Evolutionary conservation across 1,139 yeast genomes (phyloP).

Genomic region (Candida anutae): DNA sequence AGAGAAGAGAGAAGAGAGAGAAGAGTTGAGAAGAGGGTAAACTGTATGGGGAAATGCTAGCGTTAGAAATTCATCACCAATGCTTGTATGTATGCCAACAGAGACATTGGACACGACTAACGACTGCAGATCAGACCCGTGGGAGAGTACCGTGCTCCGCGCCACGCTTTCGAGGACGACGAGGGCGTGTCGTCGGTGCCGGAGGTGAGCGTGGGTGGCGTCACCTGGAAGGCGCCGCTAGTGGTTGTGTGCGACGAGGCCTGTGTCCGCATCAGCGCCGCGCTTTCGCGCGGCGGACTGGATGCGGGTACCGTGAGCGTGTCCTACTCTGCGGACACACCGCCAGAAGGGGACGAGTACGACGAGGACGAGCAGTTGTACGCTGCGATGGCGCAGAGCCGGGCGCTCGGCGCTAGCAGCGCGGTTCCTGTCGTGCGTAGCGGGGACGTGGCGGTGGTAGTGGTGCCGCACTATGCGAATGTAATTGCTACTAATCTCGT

Average conservation of each 20-base stretch:
- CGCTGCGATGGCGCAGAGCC: constrained; percentile 19
- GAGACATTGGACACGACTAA: constrained; percentile 4
- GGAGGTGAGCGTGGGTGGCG: constrained; percentile 2
- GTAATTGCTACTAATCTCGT: constrained; percentile 24
- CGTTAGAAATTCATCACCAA: too few relatives aligned
- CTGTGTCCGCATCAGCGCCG: constrained; percentile 18
- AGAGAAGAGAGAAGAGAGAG: not conserved
- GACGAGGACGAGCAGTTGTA: constrained; percentile 54
- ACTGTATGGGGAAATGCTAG: too few relatives aligned
- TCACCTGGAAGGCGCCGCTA: constrained; percentile 8
- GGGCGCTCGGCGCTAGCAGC: constrained; percentile 15
- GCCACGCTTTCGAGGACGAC: constrained; percentile 47
- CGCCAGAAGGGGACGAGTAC: constrained; percentile 17
- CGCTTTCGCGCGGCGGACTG: constrained; percentile 9
- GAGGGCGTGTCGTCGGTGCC: constrained; percentile 12
- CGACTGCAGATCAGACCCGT: constrained; percentile 48
- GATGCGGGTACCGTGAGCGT: constrained; percentile 17
- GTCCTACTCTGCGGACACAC: constrained; percentile 10
- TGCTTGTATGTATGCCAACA: constrained; percentile 2
- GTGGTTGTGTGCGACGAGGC: constrained; percentile 21
- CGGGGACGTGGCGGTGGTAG: constrained; percentile 10
- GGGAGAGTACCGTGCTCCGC: constrained; percentile 43
- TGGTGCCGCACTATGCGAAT: constrained; percentile 27
- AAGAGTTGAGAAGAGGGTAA: too few relatives aligned
- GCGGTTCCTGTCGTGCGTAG: constrained; percentile 19